phyloP scores from a whole-genome alignment of 169 alveolate genomes.

The Cryptosporidium canis region DNA sequence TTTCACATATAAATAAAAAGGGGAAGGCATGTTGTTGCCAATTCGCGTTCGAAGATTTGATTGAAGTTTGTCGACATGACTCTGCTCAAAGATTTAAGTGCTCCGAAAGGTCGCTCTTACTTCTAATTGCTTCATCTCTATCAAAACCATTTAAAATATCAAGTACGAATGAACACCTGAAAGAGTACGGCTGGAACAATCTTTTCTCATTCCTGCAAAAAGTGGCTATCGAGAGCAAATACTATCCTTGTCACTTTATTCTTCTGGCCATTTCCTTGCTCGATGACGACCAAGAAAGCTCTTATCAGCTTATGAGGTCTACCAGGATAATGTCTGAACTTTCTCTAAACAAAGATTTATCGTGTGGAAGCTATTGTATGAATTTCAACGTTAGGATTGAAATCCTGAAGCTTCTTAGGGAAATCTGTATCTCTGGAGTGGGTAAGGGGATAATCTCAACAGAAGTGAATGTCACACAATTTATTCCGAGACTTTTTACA shows the following conservation, averaged over 20 bases:
- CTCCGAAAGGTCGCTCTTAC: background rate
- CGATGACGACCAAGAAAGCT: background rate
- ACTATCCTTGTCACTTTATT: constrained; percentile 32
- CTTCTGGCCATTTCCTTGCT: background rate
- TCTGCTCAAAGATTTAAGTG: background rate
- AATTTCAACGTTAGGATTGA: constrained; percentile 9
- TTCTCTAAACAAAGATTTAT: constrained; percentile 12
- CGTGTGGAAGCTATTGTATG: constrained; percentile 7
- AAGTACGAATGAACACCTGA: background rate
- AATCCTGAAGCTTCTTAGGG: background rate
- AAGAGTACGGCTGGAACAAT: background rate
- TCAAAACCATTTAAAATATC: background rate
- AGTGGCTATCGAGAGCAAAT: background rate
- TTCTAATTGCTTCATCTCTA: background rate
- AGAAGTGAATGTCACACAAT: constrained; percentile 4
- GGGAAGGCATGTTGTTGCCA: constrained; percentile 22
- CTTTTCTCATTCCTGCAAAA: background rate
- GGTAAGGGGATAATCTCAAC: background rate
- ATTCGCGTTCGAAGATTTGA: background rate
- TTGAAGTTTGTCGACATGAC: background rate
- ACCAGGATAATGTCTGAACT: constrained; percentile 1
- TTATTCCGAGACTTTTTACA: constrained; percentile 20
- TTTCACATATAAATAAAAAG: background rate
- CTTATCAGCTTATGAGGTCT: background rate
- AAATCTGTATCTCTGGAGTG: background rate